Percentiles rank a stretch among this genome's conserved stretches.
Evolutionary conservation across 768 basidiomycete species (phyloP).

Genomic region (Mycena amicta): DNA sequence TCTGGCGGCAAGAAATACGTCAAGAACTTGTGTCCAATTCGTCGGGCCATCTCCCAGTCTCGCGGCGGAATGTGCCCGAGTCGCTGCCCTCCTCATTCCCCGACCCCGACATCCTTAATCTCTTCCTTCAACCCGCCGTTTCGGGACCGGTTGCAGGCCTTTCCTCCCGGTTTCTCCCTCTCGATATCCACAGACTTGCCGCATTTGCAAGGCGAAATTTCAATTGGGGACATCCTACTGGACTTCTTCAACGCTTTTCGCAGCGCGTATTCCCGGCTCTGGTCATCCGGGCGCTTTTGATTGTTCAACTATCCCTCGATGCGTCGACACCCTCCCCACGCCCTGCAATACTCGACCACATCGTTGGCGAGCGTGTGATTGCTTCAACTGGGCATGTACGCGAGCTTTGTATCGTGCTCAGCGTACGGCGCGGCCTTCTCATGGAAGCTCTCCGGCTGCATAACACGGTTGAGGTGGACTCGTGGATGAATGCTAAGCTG

Average conservation of each 20-base stretch:
- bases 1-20: slow-evolving; percentile 1
- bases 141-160: background rate
- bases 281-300: slow-evolving; percentile 5
- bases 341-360: background rate
- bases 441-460: background rate
- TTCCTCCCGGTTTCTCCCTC: background rate
- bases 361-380: background rate
- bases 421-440: too few species aligned
- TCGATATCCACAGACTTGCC: slow-evolving; percentile 6
- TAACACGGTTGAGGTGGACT: too few species aligned
- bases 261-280: slow-evolving; percentile 6
- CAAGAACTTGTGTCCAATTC: slow-evolving; percentile 8
- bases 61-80: slow-evolving; percentile 29
- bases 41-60: slow-evolving; percentile 25
- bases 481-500: background rate
- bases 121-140: slow-evolving; percentile 40
- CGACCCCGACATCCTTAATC: slow-evolving; percentile 33
- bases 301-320: background rate
- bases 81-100: slow-evolving; percentile 35
- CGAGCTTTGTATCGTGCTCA: background rate
- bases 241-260: slow-evolving; percentile 9
- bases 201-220: slow-evolving; percentile 8
- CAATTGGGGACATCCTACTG: slow-evolving; percentile 8
- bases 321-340: background rate
- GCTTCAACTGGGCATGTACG: background rate